Evolutionary conservation across 805 yeast genomes (phyloP).

Genomic region (Ogataea populi-albae): DNA sequence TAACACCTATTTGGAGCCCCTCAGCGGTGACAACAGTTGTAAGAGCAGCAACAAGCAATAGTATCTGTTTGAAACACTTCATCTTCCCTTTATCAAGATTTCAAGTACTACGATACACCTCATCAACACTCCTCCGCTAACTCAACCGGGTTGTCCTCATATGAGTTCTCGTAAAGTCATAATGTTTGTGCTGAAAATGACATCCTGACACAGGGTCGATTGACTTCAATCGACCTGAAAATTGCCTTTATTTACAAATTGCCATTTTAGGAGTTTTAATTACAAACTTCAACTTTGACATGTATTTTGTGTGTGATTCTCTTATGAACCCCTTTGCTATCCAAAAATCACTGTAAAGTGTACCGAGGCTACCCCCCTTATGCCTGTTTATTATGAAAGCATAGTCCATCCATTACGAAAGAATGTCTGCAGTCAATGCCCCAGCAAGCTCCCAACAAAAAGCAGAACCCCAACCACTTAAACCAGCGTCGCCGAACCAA

Average conservation of each 20-base stretch:
- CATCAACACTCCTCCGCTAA: too few relatives aligned
- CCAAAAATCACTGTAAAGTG: too few relatives aligned
- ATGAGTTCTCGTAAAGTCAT: conserved; percentile 2
- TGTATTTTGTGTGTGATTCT: too few relatives aligned
- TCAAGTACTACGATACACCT: too few relatives aligned
- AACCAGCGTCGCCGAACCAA: conserved; percentile 1
- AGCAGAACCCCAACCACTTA: conserved; percentile 2
- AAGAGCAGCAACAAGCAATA: conserved; percentile 3
- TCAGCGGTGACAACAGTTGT: conserved; percentile 5
- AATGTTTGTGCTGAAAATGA: background rate
- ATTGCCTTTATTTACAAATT: conserved; percentile 9
- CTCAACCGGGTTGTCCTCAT: background rate
- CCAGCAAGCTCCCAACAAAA: conserved; percentile 3
- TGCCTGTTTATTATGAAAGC: too few relatives aligned
- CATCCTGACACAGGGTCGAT: background rate
- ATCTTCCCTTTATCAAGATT: conserved; percentile 3
- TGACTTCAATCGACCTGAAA: conserved; percentile 7
- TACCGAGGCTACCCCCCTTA: too few relatives aligned
- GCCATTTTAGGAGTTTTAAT: conserved; percentile 8
- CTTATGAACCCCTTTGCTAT: too few relatives aligned
- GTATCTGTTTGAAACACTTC: conserved; percentile 4
- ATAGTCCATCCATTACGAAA: too few relatives aligned
- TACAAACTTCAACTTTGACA: background rate
- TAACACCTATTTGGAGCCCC: conserved; percentile 36
- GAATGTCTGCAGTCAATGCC: too few relatives aligned